Evolutionary conservation across 352 stramenopile species (phyloP).

Genomic region (Phytophthora gonapodyides): DNA sequence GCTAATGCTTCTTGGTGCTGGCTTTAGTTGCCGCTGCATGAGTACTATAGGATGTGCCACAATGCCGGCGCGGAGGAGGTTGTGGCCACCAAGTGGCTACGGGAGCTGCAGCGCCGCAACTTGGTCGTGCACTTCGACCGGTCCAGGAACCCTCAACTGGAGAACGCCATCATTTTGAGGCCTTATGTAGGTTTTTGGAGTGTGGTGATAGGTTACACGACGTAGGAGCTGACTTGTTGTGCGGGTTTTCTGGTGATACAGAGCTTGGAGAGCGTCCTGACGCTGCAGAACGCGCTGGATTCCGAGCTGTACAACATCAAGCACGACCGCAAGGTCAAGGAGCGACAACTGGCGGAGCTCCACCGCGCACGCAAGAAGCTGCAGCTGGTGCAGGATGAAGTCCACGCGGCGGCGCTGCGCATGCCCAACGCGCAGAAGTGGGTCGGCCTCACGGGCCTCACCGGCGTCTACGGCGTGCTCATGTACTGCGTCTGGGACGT

Average conservation of each 20-base stretch:
- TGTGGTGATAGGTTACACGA: background rate
- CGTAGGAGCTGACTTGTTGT: conserved; percentile 3
- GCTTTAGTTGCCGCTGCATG: conserved; percentile 59
- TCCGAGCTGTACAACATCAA: conserved; percentile 80
- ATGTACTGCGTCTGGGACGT: conserved; percentile 89
- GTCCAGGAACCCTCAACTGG: conserved; percentile 66
- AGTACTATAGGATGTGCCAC: conserved; percentile 79
- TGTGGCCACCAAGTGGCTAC: conserved; percentile 77
- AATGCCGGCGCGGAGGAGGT: conserved; percentile 68
- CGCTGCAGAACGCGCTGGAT: conserved; percentile 73
- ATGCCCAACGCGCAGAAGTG: conserved; percentile 80
- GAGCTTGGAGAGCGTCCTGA: conserved; percentile 73
- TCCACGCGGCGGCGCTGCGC: conserved; percentile 45
- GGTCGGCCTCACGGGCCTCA: conserved; percentile 62
- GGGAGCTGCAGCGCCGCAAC: conserved; percentile 76
- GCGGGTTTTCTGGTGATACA: conserved; percentile 20
- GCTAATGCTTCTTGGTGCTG: conserved; percentile 5
- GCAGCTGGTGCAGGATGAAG: conserved; percentile 49
- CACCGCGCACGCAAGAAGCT: conserved; percentile 56
- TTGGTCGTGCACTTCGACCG: conserved; percentile 77
- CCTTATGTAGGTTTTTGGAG: conserved; percentile 51
- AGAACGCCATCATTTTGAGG: conserved; percentile 69
- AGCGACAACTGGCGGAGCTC: conserved; percentile 52
- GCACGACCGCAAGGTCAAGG: conserved; percentile 59
- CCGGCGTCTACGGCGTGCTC: conserved; percentile 67